A percentile compares a stretch with the other conserved stretches of the same genome.
phyloP scores from a whole-genome alignment of 1,284 basidiomycete species.

The Microstroma glucosiphilum region DNA sequence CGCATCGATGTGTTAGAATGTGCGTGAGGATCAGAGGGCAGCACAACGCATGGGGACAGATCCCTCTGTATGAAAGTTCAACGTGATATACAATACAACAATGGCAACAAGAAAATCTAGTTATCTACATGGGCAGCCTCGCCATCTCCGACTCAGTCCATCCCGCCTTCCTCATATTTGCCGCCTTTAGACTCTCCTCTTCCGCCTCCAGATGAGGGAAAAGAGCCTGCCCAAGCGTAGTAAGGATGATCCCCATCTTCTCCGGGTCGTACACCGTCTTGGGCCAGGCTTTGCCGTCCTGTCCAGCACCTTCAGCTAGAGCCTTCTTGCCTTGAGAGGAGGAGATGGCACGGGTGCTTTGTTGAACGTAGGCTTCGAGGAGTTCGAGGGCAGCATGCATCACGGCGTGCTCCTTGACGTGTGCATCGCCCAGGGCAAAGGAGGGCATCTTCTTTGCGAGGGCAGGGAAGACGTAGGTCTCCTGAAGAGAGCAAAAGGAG shows the following conservation, averaged over 20 bases:
- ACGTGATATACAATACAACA: background rate
- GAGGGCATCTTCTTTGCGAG: slow-evolving; percentile 35
- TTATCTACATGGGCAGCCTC: slow-evolving; percentile 10
- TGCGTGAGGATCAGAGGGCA: too few species aligned
- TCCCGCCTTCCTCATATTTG: slow-evolving; percentile 25
- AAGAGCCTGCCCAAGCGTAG: slow-evolving; percentile 19
- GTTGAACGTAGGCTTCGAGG: slow-evolving; percentile 16
- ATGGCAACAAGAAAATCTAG: background rate
- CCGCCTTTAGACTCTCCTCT: slow-evolving; percentile 26
- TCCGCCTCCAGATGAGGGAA: slow-evolving; percentile 34
- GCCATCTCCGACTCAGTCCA: slow-evolving; percentile 11
- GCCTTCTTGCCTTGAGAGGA: slow-evolving; percentile 9
- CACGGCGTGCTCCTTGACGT: slow-evolving; percentile 26
- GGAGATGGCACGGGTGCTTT: background rate
- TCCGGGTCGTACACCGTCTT: slow-evolving; percentile 22
- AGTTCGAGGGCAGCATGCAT: slow-evolving; percentile 24
- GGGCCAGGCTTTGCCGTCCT: slow-evolving; percentile 17
- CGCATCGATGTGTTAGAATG: too few species aligned
- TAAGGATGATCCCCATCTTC: slow-evolving; percentile 16
- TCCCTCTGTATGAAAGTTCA: too few species aligned
- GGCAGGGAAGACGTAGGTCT: slow-evolving; percentile 36
- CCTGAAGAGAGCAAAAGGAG: slow-evolving; percentile 7
- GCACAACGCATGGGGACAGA: too few species aligned
- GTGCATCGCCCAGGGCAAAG: slow-evolving; percentile 25
- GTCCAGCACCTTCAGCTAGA: slow-evolving; percentile 7